These are phyloP conservation scores for Discostella stelligera DNA, from an alignment of 352 stramenopile species.

Conservation along the genomic window DNA sequence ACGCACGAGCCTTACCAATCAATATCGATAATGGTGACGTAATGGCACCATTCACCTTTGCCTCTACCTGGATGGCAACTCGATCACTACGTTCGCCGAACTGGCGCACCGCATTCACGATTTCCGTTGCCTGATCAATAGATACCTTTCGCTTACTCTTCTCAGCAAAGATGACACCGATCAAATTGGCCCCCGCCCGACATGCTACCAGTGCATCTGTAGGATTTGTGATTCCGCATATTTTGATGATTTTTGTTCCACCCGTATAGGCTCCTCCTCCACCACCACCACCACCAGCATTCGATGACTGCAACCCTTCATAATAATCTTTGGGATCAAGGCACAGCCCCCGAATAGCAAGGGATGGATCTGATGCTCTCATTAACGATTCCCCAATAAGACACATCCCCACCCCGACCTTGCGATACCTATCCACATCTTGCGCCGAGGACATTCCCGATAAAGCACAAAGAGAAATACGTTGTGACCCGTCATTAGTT, in stretches of 20 bases:
- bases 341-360: conserved; percentile 85
- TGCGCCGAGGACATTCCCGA: conserved; percentile 92
- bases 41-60: not conserved
- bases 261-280: conserved; percentile 63
- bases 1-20: conserved; percentile 59
- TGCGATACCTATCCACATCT: conserved; percentile 89
- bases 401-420: conserved; percentile 84
- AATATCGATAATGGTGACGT: conserved; percentile 54
- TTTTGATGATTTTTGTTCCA: conserved; percentile 80
- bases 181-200: conserved; percentile 91
- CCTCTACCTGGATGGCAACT: conserved; percentile 10
- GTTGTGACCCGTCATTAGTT: conserved; percentile 5
- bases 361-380: conserved; percentile 88
- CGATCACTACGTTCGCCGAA: conserved; percentile 89
- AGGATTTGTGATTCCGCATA: conserved; percentile 93
- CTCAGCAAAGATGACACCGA: conserved; percentile 95
- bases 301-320: conserved; percentile 15
- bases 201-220: conserved; percentile 91
- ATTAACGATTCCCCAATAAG: conserved; percentile 98
- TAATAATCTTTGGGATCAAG: conserved; percentile 75
- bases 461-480: conserved; percentile 90
- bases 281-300: conserved; percentile 3
- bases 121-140: conserved; percentile 86
- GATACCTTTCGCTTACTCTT: conserved; percentile 89
- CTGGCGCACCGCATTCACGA: conserved; percentile 89